Evolutionary conservation across 2,329 filamentous ascomycete species (phyloP).

Genomic region (Diaporthe australafricana): DNA sequence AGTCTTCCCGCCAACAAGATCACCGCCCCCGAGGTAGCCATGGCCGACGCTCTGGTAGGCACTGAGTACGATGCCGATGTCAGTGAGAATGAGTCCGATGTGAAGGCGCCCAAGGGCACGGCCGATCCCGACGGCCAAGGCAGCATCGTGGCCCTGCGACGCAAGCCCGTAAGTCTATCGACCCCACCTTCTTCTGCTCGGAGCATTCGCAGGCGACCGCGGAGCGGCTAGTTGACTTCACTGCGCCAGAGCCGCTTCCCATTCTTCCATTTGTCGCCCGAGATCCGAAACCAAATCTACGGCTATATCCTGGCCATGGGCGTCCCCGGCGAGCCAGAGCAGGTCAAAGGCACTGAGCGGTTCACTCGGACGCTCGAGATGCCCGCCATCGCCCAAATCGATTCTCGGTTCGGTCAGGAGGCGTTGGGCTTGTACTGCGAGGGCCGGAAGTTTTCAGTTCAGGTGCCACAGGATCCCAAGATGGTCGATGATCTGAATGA

Average conservation of each 20-base stretch:
- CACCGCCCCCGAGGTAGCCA: constrained; percentile 35
- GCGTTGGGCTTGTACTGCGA: background rate
- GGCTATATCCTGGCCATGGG: background rate
- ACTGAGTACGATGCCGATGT: background rate
- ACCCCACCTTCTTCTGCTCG: too few relatives aligned
- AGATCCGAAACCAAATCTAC: background rate
- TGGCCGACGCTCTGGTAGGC: constrained; percentile 23
- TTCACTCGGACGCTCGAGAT: background rate
- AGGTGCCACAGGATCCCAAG: background rate
- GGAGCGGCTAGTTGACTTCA: too few relatives aligned
- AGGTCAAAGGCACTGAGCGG: background rate
- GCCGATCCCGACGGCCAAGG: too few relatives aligned
- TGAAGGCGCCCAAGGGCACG: background rate
- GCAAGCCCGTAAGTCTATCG: too few relatives aligned
- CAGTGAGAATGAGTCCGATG: too few relatives aligned
- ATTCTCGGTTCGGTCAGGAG: background rate
- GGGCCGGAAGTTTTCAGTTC: background rate
- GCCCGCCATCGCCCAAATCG: background rate
- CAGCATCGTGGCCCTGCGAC: too few relatives aligned
- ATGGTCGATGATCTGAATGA: too few relatives aligned
- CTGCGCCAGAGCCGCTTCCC: too few relatives aligned
- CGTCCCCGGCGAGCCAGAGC: background rate
- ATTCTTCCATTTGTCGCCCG: background rate
- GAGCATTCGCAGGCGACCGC: too few relatives aligned
- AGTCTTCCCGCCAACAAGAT: constrained; percentile 35